Percentiles rank a stretch among this genome's conserved stretches.
Conservation (phyloP, 306 rosid genomes). For the Vicia sativa region DNA sequence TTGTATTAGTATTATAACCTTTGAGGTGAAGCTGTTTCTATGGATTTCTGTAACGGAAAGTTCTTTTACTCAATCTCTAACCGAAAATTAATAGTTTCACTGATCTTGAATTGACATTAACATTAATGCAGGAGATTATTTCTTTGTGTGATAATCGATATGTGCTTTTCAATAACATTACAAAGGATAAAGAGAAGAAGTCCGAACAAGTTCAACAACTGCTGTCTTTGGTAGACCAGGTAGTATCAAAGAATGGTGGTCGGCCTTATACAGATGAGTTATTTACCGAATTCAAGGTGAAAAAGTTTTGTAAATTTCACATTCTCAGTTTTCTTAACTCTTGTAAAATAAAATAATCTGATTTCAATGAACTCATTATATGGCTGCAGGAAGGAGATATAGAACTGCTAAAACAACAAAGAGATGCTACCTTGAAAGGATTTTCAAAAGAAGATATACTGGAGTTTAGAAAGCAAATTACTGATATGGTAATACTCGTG, state of each 20-base stretch:
- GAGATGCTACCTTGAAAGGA: slow-evolving; percentile 59
- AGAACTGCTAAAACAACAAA: slow-evolving; percentile 52
- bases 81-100: too few relatives aligned
- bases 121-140: slow-evolving; percentile 58
- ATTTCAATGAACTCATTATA: slow-evolving; percentile 25
- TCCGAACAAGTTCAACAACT: slow-evolving; percentile 64
- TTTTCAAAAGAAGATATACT: slow-evolving; percentile 47
- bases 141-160: slow-evolving; percentile 57
- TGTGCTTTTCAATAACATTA: slow-evolving; percentile 85
- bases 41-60: too few relatives aligned
- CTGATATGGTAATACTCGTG: too few relatives aligned
- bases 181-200: slow-evolving; percentile 64
- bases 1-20: background rate
- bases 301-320: background rate
- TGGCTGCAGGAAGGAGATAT: slow-evolving; percentile 61
- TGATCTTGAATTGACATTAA: background rate
- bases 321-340: background rate
- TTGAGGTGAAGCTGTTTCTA: too few relatives aligned
- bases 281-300: slow-evolving; percentile 73
- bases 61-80: too few relatives aligned
- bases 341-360: background rate
- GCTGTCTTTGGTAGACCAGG: slow-evolving; percentile 56
- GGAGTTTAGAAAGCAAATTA: slow-evolving; percentile 40
- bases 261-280: slow-evolving; percentile 70
- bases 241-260: slow-evolving; percentile 62